A percentile compares a stretch with the other conserved stretches of the same genome.
Evolutionary conservation across 768 basidiomycete species (phyloP).

Genomic region (Pisolithus sp.): DNA sequence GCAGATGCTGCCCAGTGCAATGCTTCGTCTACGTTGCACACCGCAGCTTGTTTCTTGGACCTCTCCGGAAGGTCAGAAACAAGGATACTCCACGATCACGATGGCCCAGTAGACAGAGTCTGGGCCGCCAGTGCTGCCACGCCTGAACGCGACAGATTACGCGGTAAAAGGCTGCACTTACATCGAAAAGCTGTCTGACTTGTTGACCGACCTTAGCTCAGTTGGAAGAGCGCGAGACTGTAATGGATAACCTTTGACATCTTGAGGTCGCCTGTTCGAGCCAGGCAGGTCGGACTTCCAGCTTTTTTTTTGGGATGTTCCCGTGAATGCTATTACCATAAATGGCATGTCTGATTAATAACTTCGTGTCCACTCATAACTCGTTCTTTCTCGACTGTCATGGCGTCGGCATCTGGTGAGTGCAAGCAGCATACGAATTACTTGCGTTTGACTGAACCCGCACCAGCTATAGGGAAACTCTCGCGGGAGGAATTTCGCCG

Average conservation of each 20-base stretch:
- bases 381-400: conserved; percentile 6
- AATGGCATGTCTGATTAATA: neutral
- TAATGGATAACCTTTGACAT: conserved; percentile 28
- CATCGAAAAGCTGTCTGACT: neutral
- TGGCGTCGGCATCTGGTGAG: conserved; percentile 40
- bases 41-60: no score
- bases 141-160: no score
- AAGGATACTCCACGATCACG: no score
- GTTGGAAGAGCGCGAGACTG: conserved; percentile 48
- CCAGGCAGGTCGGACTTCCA: conserved; percentile 32
- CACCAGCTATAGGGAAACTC: conserved; percentile 63
- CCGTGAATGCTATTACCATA: no score
- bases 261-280: conserved; percentile 42
- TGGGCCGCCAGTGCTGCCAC: no score
- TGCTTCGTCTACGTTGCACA: no score
- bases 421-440: neutral
- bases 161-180: no score
- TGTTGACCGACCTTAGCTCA: conserved; percentile 30
- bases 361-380: neutral
- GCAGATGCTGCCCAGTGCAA: no score
- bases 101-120: no score
- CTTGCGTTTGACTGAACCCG: neutral
- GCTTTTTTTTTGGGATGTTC: neutral
- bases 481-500: conserved; percentile 92
- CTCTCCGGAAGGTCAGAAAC: no score